phyloP scores from a whole-genome alignment of 1,139 yeast genomes.

The Diutina neorugosa region DNA sequence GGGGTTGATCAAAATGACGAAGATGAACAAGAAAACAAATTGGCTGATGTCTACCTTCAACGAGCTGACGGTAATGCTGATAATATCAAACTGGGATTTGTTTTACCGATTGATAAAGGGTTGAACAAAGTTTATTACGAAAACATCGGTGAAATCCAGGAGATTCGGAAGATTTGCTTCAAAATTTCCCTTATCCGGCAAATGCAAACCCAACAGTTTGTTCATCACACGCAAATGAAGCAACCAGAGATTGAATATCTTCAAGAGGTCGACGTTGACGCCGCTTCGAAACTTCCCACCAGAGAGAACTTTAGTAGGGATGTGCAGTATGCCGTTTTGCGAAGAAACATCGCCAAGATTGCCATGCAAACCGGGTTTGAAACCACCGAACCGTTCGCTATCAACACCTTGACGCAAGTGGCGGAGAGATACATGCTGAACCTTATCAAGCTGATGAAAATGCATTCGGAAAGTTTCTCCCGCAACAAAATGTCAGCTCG shows the following conservation, averaged over 20 bases:
- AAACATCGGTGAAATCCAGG: constrained; percentile 74
- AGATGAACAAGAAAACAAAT: constrained; percentile 38
- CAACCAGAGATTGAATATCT: constrained; percentile 56
- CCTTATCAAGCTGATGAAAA: constrained; percentile 56
- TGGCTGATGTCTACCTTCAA: constrained; percentile 25
- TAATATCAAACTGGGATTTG: constrained; percentile 18
- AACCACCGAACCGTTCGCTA: constrained; percentile 64
- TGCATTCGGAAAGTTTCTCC: constrained; percentile 58
- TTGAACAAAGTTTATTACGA: constrained; percentile 47
- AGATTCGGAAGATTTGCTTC: constrained; percentile 76
- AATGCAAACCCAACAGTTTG: constrained; percentile 75
- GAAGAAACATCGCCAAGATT: constrained; percentile 62
- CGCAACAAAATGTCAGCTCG: constrained; percentile 28
- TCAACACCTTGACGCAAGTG: constrained; percentile 69
- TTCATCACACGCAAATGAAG: constrained; percentile 63
- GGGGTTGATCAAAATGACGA: constrained; percentile 39
- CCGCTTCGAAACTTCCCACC: constrained; percentile 59
- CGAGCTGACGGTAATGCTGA: constrained; percentile 19
- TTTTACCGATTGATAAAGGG: constrained; percentile 35
- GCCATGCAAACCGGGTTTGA: constrained; percentile 95
- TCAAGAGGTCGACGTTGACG: constrained; percentile 63
- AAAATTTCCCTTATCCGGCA: constrained; percentile 81
- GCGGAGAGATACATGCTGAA: constrained; percentile 74
- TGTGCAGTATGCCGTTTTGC: constrained; percentile 54
- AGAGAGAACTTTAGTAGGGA: constrained; percentile 48